A percentile compares a stretch with the other conserved stretches of the same genome.
These are phyloP conservation scores for Helminthosporium solani DNA, from an alignment of 2,329 filamentous ascomycete genomes.

Conservation along the genomic window DNA sequence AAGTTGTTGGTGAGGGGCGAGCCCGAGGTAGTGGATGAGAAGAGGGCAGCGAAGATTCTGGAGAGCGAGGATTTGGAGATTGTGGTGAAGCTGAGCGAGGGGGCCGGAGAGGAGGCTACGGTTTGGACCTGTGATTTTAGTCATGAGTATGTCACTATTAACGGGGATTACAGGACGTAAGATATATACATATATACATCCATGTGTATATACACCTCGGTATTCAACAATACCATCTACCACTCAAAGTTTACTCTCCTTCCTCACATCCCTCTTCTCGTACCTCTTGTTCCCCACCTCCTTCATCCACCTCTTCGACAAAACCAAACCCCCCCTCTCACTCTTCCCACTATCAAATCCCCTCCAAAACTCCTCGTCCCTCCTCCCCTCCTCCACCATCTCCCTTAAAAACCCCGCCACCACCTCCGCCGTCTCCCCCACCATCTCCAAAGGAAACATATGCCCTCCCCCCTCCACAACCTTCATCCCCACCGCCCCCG, in stretches of 20 bases:
- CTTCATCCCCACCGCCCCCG: neutral
- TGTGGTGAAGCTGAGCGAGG: conserved; percentile 69
- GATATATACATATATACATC: too few relatives aligned
- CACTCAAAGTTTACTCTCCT: neutral
- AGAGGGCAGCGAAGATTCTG: conserved; percentile 73
- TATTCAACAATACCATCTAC: too few relatives aligned
- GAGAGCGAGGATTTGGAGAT: conserved; percentile 77
- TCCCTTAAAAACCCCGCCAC: neutral
- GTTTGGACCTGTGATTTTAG: conserved; percentile 89
- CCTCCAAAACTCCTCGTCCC: neutral
- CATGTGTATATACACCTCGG: too few relatives aligned
- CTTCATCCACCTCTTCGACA: neutral
- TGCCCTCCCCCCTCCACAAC: neutral
- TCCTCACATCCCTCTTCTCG: neutral
- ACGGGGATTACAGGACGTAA: conserved; percentile 65
- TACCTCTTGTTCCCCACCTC: neutral
- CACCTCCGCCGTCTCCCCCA: neutral
- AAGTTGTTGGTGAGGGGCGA: conserved; percentile 77
- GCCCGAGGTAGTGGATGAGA: conserved; percentile 76
- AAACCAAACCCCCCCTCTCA: neutral
- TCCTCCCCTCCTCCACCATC: neutral
- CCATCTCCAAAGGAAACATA: neutral
- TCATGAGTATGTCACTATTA: conserved; percentile 75
- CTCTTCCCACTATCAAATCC: neutral
- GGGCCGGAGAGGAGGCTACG: conserved; percentile 62